These are phyloP conservation scores for Ophiocordyceps camponoti-floridani DNA, from an alignment of 2,329 filamentous ascomycete species.

Conservation along the genomic window DNA sequence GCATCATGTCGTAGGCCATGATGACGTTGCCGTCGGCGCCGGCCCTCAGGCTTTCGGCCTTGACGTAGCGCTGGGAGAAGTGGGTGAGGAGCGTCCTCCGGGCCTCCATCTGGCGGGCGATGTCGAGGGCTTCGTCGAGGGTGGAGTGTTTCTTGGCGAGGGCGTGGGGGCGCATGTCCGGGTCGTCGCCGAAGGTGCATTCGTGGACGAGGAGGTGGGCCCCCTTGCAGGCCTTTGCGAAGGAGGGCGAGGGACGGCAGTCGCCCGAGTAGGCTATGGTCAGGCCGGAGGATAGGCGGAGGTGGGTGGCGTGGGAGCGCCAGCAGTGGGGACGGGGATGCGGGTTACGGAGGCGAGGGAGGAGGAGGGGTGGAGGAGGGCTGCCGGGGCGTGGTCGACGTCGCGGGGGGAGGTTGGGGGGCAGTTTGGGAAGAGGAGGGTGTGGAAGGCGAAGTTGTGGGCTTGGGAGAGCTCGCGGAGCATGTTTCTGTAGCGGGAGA, in stretches of 20 bases:
- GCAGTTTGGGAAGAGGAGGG: conserved; percentile 20
- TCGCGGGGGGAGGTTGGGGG: conserved; percentile 3
- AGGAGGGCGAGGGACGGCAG: conserved; percentile 59
- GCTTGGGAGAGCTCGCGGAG: conserved; percentile 63
- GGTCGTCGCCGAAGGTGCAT: conserved; percentile 82
- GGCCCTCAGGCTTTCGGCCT: conserved; percentile 21
- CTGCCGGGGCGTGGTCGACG: conserved; percentile 8
- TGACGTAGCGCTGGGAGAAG: conserved; percentile 87
- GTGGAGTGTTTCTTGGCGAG: conserved; percentile 81
- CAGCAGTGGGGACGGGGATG: conserved; percentile 60
- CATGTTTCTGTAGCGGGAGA: conserved; percentile 55
- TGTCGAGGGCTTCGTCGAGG: conserved; percentile 63
- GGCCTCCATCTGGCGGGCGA: conserved; percentile 65
- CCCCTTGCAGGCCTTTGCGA: conserved; percentile 52
- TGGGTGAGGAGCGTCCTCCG: conserved; percentile 74
- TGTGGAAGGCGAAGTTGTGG: conserved; percentile 55
- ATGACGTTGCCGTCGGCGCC: too few relatives aligned
- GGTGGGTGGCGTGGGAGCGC: conserved; percentile 54
- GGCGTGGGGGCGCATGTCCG: conserved; percentile 48
- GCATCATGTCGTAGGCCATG: conserved; percentile 67
- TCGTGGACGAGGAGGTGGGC: conserved; percentile 85
- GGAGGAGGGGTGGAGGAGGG: conserved; percentile 18
- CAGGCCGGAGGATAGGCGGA: conserved; percentile 65
- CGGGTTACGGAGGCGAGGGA: conserved; percentile 51
- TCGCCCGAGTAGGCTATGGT: conserved; percentile 90